These are phyloP conservation scores for Hypoxylon sp. DNA, from an alignment of 2,329 filamentous ascomycete species.

Conservation along the genomic window DNA sequence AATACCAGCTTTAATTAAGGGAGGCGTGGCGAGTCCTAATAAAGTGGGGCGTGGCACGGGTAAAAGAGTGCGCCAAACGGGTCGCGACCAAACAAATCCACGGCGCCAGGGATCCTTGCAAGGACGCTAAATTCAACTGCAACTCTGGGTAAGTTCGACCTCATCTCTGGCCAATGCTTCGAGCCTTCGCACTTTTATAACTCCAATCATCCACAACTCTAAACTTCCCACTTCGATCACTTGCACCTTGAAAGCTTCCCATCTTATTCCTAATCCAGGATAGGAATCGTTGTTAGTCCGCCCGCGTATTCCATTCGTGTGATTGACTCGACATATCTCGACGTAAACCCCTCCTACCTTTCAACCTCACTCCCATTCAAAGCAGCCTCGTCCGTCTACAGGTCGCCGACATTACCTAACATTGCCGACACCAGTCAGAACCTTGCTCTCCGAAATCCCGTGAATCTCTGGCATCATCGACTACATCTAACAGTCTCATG, in stretches of 20 bases:
- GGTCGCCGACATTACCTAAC: neutral
- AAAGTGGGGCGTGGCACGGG: no score
- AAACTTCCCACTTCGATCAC: slow-evolving; percentile 9
- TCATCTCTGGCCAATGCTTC: slow-evolving; percentile 38
- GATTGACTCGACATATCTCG: slow-evolving; percentile 20
- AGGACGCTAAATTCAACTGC: slow-evolving; percentile 14
- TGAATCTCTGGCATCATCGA: slow-evolving; percentile 8
- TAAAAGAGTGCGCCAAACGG: slow-evolving; percentile 32
- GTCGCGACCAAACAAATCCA: slow-evolving; percentile 27
- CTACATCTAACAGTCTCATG: slow-evolving; percentile 36
- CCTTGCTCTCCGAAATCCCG: neutral
- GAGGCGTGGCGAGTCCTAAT: no score
- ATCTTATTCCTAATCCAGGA: neutral
- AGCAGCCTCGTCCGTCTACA: slow-evolving; percentile 28
- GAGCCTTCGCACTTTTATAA: slow-evolving; percentile 30
- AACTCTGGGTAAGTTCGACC: slow-evolving; percentile 29
- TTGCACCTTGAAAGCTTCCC: slow-evolving; percentile 11
- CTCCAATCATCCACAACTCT: slow-evolving; percentile 27
- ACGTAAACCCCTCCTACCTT: slow-evolving; percentile 9
- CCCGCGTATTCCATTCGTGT: neutral
- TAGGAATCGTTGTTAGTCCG: slow-evolving; percentile 1
- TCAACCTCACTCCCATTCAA: slow-evolving; percentile 17
- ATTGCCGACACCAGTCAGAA: neutral
- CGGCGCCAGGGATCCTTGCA: slow-evolving; percentile 15
- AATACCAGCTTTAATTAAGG: no score